Evolutionary conservation across 352 stramenopile genomes (phyloP).

Genomic region (Globisporangium alternatum): DNA sequence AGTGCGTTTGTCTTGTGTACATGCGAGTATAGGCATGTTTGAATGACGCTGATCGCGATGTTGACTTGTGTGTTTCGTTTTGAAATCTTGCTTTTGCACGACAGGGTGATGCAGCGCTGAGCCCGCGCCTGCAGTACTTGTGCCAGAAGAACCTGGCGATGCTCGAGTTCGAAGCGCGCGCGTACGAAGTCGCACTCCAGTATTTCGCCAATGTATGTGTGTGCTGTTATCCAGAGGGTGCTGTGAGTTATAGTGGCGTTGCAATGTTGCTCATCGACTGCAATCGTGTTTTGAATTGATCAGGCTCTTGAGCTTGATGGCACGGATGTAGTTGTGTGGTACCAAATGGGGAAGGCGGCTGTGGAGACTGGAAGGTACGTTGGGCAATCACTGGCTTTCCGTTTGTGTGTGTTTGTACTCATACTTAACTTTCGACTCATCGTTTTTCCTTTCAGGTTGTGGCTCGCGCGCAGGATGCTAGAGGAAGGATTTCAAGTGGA

Average conservation of each 20-base stretch:
- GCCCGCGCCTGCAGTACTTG: slow-evolving; percentile 52
- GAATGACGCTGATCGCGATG: background rate
- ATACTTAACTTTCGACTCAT: background rate
- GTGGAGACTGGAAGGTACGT: slow-evolving; percentile 53
- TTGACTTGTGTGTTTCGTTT: background rate
- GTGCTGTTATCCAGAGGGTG: background rate
- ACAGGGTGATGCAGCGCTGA: slow-evolving; percentile 29
- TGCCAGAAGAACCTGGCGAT: slow-evolving; percentile 68
- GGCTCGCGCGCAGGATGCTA: slow-evolving; percentile 52
- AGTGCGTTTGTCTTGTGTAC: background rate
- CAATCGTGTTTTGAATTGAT: background rate
- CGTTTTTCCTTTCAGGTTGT: slow-evolving; percentile 31
- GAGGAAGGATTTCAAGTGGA: slow-evolving; percentile 62
- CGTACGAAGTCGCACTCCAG: slow-evolving; percentile 37
- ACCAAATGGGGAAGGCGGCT: slow-evolving; percentile 57
- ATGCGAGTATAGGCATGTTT: background rate
- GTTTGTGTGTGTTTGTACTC: background rate
- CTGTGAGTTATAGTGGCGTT: background rate
- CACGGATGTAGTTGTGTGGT: slow-evolving; percentile 78
- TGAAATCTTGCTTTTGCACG: background rate
- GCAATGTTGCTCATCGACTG: background rate
- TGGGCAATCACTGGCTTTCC: slow-evolving; percentile 1
- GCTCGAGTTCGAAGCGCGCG: slow-evolving; percentile 44
- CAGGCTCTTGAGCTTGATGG: slow-evolving; percentile 56
- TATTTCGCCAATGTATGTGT: slow-evolving; percentile 41